Base-by-base conservation (phyloP, 257 asterid genomes). In the Cordia subcordata region DNA sequence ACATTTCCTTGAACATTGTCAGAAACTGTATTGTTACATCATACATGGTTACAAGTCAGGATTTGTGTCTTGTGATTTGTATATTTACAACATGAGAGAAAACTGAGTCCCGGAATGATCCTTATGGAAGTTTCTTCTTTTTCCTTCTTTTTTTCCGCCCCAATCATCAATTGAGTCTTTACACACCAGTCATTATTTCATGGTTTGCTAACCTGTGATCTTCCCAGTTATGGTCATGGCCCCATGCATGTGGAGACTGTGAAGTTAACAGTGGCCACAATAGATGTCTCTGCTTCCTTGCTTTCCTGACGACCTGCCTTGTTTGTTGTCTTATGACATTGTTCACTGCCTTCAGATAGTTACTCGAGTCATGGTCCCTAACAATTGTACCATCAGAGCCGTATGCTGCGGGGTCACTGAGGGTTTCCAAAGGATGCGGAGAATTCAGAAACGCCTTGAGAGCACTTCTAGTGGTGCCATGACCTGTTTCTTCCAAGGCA, bases 351-450 rank as follows among this genome's bases (percentile, higher is more conserved):
- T 81, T 89, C 49, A 86, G 57, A 76, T 89, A 87, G 80, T 85
- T 90, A 81, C 87, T 83, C 9, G 95, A 83, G 49, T 90, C 91
- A 39, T 90, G 98, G 80, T 90, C 95, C 80, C 98, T 68, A 0
- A 85, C 46, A 68, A 87, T 90, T 20, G 88, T 82, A 11, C 95
- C 98, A 58, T 84, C 85, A 0, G 91, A 83, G 11, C 96, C 96
- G 33, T 90, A 90, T 0, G 98, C 96, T 18, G 81, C 68, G 3
- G 94, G 94, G 45, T 83, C 87, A 51, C 96, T 81, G 8, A 90
- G 80, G n/a, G 90, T 90, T 60, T 87, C 95, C 0, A 87, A 60
- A 0, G 97, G 97, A 46, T 90, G 97, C 22, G 97, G 97, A 32
- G 90, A 69, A 58, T 90, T 90, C 9, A 90, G 72, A 69, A 89